Conservation (phyloP, 768 basidiomycete genomes). For the Filobasidium wieringae region DNA sequence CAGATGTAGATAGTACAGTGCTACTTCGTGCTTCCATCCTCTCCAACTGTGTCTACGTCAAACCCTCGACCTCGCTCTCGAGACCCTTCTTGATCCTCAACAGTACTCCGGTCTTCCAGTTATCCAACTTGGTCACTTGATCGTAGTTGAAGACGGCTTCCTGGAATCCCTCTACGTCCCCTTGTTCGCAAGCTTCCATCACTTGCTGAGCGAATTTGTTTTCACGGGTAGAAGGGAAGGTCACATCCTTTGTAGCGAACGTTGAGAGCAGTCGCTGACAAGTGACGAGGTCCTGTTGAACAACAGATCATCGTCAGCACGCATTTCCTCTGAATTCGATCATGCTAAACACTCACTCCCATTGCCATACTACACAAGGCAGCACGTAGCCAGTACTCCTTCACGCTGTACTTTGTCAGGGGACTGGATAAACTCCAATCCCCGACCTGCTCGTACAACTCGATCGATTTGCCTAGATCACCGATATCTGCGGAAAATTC, state of each 20-base stretch:
- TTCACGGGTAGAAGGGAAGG: constrained; percentile 80
- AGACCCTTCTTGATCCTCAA: constrained; percentile 78
- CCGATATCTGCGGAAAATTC: constrained; percentile 85
- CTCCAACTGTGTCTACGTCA: constrained; percentile 33
- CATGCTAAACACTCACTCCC: constrained; percentile 48
- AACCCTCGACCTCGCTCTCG: constrained; percentile 47
- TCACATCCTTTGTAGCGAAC: constrained; percentile 69
- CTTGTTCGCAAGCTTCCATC: constrained; percentile 62
- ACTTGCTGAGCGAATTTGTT: constrained; percentile 72
- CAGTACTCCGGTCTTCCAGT: constrained; percentile 87
- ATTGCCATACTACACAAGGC: constrained; percentile 79
- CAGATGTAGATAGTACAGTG: too few relatives aligned
- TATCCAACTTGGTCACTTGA: constrained; percentile 80
- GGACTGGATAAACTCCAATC: constrained; percentile 64
- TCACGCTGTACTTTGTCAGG: constrained; percentile 95
- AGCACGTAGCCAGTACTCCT: constrained; percentile 89
- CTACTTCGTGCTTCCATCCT: not conserved
- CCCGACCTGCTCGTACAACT: constrained; percentile 81
- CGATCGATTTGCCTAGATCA: constrained; percentile 71
- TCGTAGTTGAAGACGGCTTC: constrained; percentile 83
- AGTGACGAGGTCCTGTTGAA: constrained; percentile 63
- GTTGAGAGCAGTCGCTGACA: constrained; percentile 65
- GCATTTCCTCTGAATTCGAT: not conserved
- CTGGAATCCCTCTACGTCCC: constrained; percentile 63
- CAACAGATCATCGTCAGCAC: not conserved